Conservation (phyloP, 345 rosid species). For the Pistacia vera region DNA sequence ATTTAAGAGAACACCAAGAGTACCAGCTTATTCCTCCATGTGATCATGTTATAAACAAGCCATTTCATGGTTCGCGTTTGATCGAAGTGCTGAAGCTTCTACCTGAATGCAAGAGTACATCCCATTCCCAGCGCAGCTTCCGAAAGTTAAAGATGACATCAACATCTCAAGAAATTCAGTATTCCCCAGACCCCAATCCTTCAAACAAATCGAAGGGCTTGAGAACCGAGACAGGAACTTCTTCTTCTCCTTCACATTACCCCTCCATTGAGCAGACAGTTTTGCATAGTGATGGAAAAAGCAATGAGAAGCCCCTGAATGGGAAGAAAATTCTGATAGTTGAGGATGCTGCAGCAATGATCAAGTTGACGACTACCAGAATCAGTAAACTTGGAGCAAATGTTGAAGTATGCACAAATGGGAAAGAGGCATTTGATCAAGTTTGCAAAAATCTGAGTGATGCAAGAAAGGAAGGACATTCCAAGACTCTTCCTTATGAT, state of each 20-base stretch:
- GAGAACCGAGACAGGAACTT: background rate
- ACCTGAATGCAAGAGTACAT: slow-evolving; percentile 8
- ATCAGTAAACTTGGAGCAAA: slow-evolving; percentile 34
- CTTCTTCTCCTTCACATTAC: background rate
- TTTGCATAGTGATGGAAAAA: background rate
- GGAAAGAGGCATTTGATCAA: slow-evolving; percentile 29
- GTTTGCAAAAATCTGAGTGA: slow-evolving; percentile 25
- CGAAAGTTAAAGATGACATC: slow-evolving; percentile 3
- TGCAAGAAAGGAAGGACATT: slow-evolving; percentile 11
- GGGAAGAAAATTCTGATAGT: slow-evolving; percentile 31
- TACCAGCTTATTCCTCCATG: slow-evolving; percentile 4
- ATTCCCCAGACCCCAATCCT: background rate
- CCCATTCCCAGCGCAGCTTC: slow-evolving; percentile 2
- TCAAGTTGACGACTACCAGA: background rate
- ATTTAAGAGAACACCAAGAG: background rate
- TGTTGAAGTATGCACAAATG: slow-evolving; percentile 29
- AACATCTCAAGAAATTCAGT: slow-evolving; percentile 16
- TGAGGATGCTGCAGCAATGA: slow-evolving; percentile 23
- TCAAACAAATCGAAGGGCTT: background rate
- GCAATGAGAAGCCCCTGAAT: slow-evolving; percentile 16
- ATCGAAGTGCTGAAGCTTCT: slow-evolving; percentile 28
- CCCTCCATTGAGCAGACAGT: background rate
- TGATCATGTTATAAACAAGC: slow-evolving; percentile 23
- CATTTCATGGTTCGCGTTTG: slow-evolving; percentile 39
- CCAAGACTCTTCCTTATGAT: slow-evolving; percentile 25